Evolutionary conservation across 2,329 filamentous ascomycete species (phyloP).

Genomic region (Intubia oerlemansii): DNA sequence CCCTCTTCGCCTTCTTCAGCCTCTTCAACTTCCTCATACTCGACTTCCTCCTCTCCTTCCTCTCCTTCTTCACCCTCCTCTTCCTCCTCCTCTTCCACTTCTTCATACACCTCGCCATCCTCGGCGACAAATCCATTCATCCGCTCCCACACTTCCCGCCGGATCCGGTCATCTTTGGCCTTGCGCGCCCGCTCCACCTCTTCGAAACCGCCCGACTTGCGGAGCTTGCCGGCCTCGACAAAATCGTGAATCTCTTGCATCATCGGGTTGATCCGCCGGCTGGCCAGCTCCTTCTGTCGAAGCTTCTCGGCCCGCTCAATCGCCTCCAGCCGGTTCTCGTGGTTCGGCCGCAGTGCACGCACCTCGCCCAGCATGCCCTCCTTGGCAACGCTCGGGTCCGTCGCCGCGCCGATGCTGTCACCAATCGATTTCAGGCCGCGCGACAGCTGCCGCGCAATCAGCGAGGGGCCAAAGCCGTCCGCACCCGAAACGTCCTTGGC

Average conservation of each 20-base stretch:
- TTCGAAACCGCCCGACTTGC: slow-evolving; percentile 89
- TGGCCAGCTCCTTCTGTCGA: slow-evolving; percentile 71
- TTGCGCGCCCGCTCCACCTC: slow-evolving; percentile 73
- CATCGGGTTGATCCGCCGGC: slow-evolving; percentile 50
- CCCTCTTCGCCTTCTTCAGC: not conserved
- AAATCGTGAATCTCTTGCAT: slow-evolving; percentile 71
- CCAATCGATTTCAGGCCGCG: slow-evolving; percentile 31
- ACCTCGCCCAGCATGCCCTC: slow-evolving; percentile 86
- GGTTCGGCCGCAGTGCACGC: slow-evolving; percentile 79
- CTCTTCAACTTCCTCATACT: slow-evolving; percentile 1
- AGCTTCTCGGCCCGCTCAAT: slow-evolving; percentile 94
- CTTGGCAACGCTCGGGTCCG: slow-evolving; percentile 70
- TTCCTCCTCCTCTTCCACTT: not conserved
- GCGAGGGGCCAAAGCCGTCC: slow-evolving; percentile 3
- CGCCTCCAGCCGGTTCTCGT: slow-evolving; percentile 78
- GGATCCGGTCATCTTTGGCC: slow-evolving; percentile 68
- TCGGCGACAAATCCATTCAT: slow-evolving; percentile 30
- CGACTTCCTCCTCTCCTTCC: not conserved
- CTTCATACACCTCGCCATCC: not conserved
- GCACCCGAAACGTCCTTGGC: slow-evolving; percentile 4
- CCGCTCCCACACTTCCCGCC: slow-evolving; percentile 56
- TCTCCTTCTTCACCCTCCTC: not conserved
- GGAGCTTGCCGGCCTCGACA: slow-evolving; percentile 75
- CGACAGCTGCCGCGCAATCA: slow-evolving; percentile 24
- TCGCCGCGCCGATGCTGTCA: slow-evolving; percentile 17